A percentile compares a stretch with the other conserved stretches of the same genome.
Conservation (phyloP, 2,329 filamentous ascomycete genomes). For the Ustulina deusta region DNA sequence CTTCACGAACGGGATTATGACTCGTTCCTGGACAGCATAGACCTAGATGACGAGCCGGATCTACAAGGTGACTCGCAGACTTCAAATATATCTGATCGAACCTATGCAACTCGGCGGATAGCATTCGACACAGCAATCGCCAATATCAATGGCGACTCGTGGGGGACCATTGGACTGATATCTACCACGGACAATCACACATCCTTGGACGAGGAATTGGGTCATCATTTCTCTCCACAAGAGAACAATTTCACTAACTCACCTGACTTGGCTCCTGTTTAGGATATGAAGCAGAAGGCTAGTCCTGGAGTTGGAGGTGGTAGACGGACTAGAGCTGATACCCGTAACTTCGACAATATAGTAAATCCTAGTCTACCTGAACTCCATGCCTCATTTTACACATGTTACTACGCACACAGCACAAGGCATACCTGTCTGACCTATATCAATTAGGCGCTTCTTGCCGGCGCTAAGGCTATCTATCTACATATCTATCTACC, state of each 20-base stretch:
- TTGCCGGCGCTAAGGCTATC: neutral
- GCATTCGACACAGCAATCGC: conserved; percentile 50
- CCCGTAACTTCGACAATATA: neutral
- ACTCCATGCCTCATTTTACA: neutral
- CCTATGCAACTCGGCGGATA: conserved; percentile 47
- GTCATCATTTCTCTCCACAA: conserved; percentile 25
- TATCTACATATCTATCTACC: conserved; percentile 1
- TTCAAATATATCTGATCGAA: conserved; percentile 47
- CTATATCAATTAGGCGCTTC: neutral
- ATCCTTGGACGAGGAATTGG: conserved; percentile 52
- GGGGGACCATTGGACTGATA: conserved; percentile 50
- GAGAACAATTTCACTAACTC: neutral
- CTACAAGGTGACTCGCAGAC: conserved; percentile 49
- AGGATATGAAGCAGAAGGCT: neutral
- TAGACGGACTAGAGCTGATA: neutral
- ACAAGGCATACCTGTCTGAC: neutral
- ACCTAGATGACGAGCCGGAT: conserved; percentile 41
- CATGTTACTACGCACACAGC: neutral
- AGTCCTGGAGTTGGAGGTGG: neutral
- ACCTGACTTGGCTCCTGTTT: neutral
- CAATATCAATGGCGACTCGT: conserved; percentile 43
- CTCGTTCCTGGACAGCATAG: conserved; percentile 3
- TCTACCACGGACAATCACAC: conserved; percentile 58
- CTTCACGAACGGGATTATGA: conserved; percentile 11
- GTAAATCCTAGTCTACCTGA: neutral